phyloP scores from a whole-genome alignment of 352 stramenopile genomes.

The Phytophthora lateralis region DNA sequence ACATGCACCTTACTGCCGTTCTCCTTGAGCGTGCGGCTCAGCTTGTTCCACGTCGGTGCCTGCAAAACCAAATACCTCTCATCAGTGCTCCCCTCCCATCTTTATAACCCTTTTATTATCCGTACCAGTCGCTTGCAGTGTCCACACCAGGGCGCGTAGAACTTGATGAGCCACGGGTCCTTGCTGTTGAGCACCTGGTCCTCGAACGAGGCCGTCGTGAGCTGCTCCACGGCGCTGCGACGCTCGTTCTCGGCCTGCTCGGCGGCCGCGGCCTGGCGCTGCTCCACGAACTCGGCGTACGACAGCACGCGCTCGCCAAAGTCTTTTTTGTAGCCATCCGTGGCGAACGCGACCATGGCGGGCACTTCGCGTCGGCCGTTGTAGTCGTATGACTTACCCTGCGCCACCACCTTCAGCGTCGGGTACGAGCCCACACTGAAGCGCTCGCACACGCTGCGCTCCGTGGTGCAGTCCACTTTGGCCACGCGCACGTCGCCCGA shows the following conservation, averaged over 20 bases:
- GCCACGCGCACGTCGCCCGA: constrained; percentile 50
- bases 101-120: neutral
- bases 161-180: constrained; percentile 81
- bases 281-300: constrained; percentile 56
- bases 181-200: constrained; percentile 63
- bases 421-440: constrained; percentile 84
- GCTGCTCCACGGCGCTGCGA: constrained; percentile 54
- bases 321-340: constrained; percentile 72
- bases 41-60: constrained; percentile 72
- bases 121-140: constrained; percentile 83
- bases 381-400: constrained; percentile 78
- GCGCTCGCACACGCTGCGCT: constrained; percentile 75
- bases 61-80: constrained; percentile 12
- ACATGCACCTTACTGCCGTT: constrained; percentile 61
- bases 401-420: constrained; percentile 75
- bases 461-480: constrained; percentile 84
- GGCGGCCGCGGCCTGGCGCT: constrained; percentile 40
- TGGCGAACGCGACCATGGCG: constrained; percentile 59
- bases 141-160: constrained; percentile 81
- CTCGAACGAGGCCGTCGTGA: constrained; percentile 62
- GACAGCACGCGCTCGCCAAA: constrained; percentile 63
- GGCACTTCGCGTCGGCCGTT: constrained; percentile 59
- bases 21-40: constrained; percentile 72
- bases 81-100: neutral
- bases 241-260: constrained; percentile 64